Evolutionary conservation across 352 stramenopile species (phyloP), one percentile per base, ranked within the genome.

Genomic region (Phytophthora nicotianae): DNA sequence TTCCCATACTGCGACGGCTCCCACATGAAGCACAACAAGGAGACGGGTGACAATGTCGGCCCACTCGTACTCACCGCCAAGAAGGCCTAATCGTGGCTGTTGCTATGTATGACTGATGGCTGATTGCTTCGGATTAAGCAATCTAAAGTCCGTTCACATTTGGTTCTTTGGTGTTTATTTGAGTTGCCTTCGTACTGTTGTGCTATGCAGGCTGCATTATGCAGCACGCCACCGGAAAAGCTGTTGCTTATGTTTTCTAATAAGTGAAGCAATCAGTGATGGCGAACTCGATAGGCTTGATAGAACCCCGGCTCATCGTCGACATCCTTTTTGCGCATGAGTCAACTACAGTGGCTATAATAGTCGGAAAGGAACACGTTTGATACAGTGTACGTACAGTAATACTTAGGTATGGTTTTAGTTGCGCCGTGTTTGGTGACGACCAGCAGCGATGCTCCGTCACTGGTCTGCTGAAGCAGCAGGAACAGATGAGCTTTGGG

Each of bases 11-110:
- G 86, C 59, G 86, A 93, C 46, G 83, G 86, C 24, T 57, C 70
- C 47, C 86, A 95, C 81, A 72, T 83, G 58, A 91, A 95, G 74
- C 86, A 95, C 75, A 95, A 95, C 83, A 93, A 95, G 63, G 77
- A 91, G 61, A 93, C 84, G 38, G 84, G 86, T 23, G 83, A 95
- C 65, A 95, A 95, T 62, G 77, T 91, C 33, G 86, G 84, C 4
- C 86, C 86, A 16, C 74, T 95, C 23, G 78, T 95, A 53, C 70
- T 95, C 43, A 79, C 65, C 9, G 63, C 58, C 24, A 73, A 88
- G 72, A 86, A 85, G 52, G 66, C 50, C 20, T 79, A 78, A 46
- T 11, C 11, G 43, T 7, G 47, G 17, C 26, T 46, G 41, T 23
- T 68, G 55, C 38, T 65, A 72, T 64, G 64, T 68, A 56, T 68